Percentiles rank a stretch among this genome's conserved stretches.
phyloP scores from a whole-genome alignment of 306 rosid genomes.

The cucumber (Cucumis sativus) region Cucumber_9930_V3 NC_026660.2:29821501-29822000 shows the following conservation, averaged over 20 bases:
- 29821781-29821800: constrained; percentile 85
- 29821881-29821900: neutral
- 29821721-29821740: constrained; percentile 99
- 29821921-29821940: no score
- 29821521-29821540: neutral
- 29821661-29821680: constrained; percentile 66
- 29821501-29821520: neutral
- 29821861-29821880: no score
- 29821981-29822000: constrained; percentile 62
- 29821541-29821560: neutral
- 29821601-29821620: neutral
- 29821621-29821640: constrained; percentile 47
- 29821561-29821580: neutral
- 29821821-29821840: constrained; percentile 54
- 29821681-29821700: constrained; percentile 63
- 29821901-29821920: neutral
- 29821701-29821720: constrained; percentile 52
- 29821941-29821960: constrained; percentile 46
- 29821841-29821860: constrained; percentile 34
- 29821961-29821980: constrained; percentile 56
- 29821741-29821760: constrained; percentile 38
- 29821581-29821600: neutral
- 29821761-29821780: constrained; percentile 64
- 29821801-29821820: constrained; percentile 93
- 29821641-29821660: constrained; percentile 78